Evolutionary conservation across 306 rosid genomes (phyloP), one percentile per base, ranked within the genome.

Genomic region (Cyamopsis tetragonoloba): DNA sequence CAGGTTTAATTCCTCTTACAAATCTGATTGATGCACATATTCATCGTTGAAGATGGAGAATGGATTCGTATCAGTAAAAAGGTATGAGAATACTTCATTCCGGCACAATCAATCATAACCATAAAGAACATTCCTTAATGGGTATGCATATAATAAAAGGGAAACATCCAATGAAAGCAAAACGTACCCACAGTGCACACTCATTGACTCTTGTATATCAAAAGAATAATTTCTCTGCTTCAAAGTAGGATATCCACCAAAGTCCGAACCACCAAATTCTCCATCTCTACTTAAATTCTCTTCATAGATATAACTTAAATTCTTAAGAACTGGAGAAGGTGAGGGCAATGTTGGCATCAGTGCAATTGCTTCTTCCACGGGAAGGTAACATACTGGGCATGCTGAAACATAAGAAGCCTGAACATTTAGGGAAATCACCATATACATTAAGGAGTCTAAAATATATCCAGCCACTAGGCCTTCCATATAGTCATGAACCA

Each of bases 311-410:
- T 68, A 89, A 13, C 86, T 79, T 72, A 92, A 74, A 26, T 86
- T 87, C 83, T 88, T 74, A 69, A 91, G 79, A 58, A 92, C 65
- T 0, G 96, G 96, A 17, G 96, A 89, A 70, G 73, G 71, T 30
- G 96, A 92, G 13, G 98, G 89, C 11, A 59, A 75, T 31, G 67
- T 78, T 35, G 98, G 96, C 98, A 89, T 83, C 71, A 76, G 74
- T 53, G 82, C 81, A 39, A 89, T 78, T 60, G 96, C 96, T 81
- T 92, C 96, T 60, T 89, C 89, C 63, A 86, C 87, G n/a, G 96
- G 89, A 78, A 89, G 91, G 83, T 92, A 92, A 77, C 98, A 92
- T 31, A 89, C 98, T 3, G 96, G 96, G 79, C 98, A 92, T 55
- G 98, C 96, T 92, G 86, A 76, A 77, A 34, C 17, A 71, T 20